These are phyloP conservation scores for Kwoniella sp. DNA, from an alignment of 768 basidiomycete species.

Conservation along the genomic window DNA sequence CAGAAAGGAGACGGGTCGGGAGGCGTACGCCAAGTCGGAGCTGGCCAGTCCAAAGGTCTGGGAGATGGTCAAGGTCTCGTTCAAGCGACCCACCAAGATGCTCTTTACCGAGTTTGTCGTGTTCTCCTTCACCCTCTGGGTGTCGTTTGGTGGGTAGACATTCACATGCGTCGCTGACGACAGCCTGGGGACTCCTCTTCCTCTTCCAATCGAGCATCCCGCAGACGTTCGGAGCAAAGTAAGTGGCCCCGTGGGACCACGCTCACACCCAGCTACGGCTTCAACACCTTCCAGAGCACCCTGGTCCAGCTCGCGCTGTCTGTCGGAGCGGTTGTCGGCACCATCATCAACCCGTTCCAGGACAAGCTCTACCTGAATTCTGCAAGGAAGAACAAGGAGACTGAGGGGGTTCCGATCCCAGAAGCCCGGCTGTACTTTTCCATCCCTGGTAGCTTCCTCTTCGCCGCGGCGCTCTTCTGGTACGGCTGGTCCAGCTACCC, in stretches of 20 bases:
- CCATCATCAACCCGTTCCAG: conserved; percentile 10
- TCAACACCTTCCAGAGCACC: conserved; percentile 3
- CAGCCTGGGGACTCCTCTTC: conserved; percentile 3
- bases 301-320: conserved; percentile 5
- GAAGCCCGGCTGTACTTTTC: conserved; percentile 20
- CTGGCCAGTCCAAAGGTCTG: conserved; percentile 4
- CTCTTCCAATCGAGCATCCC: conserved; percentile 11
- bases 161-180: background rate
- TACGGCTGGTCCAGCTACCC: conserved; percentile 18
- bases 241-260: background rate
- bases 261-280: conserved; percentile 4
- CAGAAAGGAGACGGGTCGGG: conserved; percentile 14
- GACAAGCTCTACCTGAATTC: conserved; percentile 12
- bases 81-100: conserved; percentile 9
- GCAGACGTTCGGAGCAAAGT: conserved; percentile 7
- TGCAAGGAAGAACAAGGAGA: conserved; percentile 9
- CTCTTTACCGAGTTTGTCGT: conserved; percentile 18
- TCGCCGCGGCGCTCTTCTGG: conserved; percentile 12
- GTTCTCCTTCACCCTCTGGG: conserved; percentile 16
- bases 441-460: conserved; percentile 12
- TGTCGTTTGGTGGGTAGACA: conserved; percentile 5
- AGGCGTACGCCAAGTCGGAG: conserved; percentile 14
- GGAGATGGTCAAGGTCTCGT: background rate
- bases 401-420: conserved; percentile 8
- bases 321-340: conserved; percentile 8